Percentiles rank a stretch among this genome's conserved stretches.
These are phyloP conservation scores for Skeletonema grethae DNA, from an alignment of 108 stramenopile genomes.

Conservation along the genomic window DNA sequence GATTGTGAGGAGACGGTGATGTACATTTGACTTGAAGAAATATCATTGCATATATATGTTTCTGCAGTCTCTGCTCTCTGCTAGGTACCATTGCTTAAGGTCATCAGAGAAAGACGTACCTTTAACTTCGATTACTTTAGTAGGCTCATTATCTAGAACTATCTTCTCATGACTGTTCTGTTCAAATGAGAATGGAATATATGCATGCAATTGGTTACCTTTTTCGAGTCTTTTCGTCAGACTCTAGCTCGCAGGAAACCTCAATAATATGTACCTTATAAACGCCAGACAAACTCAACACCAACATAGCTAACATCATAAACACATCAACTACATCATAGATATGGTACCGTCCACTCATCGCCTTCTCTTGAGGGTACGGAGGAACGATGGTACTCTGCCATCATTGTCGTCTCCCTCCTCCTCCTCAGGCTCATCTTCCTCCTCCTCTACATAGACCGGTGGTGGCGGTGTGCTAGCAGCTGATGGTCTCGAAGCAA, in stretches of 20 bases:
- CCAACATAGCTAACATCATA: slow-evolving; percentile 1
- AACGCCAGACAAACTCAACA: not conserved
- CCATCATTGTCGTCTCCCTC: slow-evolving; percentile 21
- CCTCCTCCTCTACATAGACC: slow-evolving; percentile 16
- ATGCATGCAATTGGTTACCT: not conserved
- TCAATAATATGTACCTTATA: slow-evolving; percentile 7
- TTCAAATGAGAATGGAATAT: not conserved
- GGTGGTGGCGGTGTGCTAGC: slow-evolving; percentile 8
- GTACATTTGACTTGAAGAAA: too few species aligned
- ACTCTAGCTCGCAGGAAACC: not conserved
- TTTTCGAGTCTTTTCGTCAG: not conserved
- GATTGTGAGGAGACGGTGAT: slow-evolving; percentile 7
- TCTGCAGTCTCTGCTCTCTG: too few species aligned
- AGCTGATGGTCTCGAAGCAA: slow-evolving; percentile 13
- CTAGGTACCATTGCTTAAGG: too few species aligned
- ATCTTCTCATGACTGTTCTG: not conserved
- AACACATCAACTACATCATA: not conserved
- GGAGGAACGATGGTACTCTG: slow-evolving; percentile 40
- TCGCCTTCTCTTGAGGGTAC: slow-evolving; percentile 40
- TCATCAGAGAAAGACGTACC: not conserved
- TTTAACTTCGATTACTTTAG: not conserved
- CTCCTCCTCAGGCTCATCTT: slow-evolving; percentile 17
- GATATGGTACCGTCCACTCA: slow-evolving; percentile 1
- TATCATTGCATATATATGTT: too few species aligned
- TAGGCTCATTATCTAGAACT: slow-evolving; percentile 1